Conservation (phyloP, 306 rosid species). For the Fragaria ananassa region DNA sequence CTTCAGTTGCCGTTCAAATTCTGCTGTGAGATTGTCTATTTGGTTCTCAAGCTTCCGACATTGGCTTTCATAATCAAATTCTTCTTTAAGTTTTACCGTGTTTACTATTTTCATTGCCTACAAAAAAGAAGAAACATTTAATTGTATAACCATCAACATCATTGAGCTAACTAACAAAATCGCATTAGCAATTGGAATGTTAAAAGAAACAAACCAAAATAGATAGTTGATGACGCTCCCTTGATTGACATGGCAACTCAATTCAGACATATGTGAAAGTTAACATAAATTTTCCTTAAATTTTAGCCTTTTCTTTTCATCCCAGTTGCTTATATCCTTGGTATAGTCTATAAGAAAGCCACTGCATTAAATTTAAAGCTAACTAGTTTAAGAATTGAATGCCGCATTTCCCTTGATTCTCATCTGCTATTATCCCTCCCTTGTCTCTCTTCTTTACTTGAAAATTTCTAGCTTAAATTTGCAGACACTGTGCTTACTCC, state of each 20-base stretch:
- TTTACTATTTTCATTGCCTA: constrained; percentile 71
- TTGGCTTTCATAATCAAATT: constrained; percentile 63
- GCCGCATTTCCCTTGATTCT: neutral
- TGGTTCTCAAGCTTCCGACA: constrained; percentile 64
- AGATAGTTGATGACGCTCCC: neutral
- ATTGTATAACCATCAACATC: neutral
- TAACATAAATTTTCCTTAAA: neutral
- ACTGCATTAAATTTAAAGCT: neutral
- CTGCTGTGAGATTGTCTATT: constrained; percentile 60
- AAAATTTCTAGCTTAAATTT: too few relatives aligned
- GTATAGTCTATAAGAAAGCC: neutral
- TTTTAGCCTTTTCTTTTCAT: neutral
- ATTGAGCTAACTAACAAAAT: neutral
- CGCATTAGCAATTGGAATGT: neutral
- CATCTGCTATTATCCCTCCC: neutral
- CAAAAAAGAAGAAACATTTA: constrained; percentile 6
- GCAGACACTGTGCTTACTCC: neutral
- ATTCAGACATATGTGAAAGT: neutral
- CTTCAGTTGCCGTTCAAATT: constrained; percentile 59
- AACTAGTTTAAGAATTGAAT: neutral
- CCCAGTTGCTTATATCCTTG: neutral
- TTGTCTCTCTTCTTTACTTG: neutral
- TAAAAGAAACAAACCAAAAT: neutral
- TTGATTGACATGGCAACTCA: neutral
- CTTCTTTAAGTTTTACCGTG: constrained; percentile 61